Evolutionary conservation across 2,329 filamentous ascomycete species (phyloP).

Genomic region (Exophiala oligosperma): DNA sequence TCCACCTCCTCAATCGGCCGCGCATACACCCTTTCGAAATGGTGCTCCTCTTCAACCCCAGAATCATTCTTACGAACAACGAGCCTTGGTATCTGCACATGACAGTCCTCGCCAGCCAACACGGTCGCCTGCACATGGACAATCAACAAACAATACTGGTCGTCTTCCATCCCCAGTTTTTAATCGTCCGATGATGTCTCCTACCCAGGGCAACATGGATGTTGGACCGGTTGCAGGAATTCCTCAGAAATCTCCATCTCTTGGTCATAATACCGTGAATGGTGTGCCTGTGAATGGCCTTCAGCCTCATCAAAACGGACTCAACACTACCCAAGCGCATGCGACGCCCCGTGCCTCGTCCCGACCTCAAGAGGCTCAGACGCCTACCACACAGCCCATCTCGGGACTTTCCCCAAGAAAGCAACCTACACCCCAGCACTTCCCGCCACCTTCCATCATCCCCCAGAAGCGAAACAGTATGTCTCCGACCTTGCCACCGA

Average conservation of each 20-base stretch:
- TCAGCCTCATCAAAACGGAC: slow-evolving; percentile 36
- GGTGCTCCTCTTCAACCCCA: slow-evolving; percentile 23
- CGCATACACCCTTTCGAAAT: slow-evolving; percentile 28
- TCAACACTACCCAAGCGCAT: slow-evolving; percentile 36
- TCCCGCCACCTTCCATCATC: slow-evolving; percentile 32
- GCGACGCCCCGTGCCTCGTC: slow-evolving; percentile 13
- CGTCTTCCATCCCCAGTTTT: slow-evolving; percentile 41
- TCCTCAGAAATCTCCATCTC: slow-evolving; percentile 35
- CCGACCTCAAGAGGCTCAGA: slow-evolving; percentile 5
- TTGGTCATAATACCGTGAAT: slow-evolving; percentile 13
- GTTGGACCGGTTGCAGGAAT: slow-evolving; percentile 47
- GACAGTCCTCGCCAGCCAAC: slow-evolving; percentile 40
- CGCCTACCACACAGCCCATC: slow-evolving; percentile 34
- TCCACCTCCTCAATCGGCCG: slow-evolving; percentile 25
- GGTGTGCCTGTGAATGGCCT: slow-evolving; percentile 28
- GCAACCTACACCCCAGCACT: slow-evolving; percentile 38
- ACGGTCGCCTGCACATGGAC: slow-evolving; percentile 34
- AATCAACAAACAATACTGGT: slow-evolving; percentile 30
- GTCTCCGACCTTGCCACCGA: slow-evolving; percentile 5
- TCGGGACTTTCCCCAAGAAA: slow-evolving; percentile 50
- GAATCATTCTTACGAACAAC: slow-evolving; percentile 32
- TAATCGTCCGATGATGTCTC: slow-evolving; percentile 49
- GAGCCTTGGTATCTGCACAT: slow-evolving; percentile 34
- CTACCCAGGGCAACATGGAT: slow-evolving; percentile 51
- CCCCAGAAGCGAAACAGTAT: slow-evolving; percentile 17